phyloP scores from a whole-genome alignment of 257 asterid species.

The Ilex asprella region DNA sequence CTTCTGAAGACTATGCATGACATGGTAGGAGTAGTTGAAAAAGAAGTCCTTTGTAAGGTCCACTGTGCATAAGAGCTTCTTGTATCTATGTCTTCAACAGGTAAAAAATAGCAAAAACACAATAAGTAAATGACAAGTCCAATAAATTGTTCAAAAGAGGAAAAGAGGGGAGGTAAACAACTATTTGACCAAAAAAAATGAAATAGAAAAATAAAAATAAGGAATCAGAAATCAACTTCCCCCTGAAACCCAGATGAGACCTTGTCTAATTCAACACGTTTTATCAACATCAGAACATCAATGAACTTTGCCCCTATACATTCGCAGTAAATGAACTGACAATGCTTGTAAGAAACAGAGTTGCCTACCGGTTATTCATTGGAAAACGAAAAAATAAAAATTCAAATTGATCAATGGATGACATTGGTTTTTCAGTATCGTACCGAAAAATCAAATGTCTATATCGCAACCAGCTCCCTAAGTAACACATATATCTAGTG shows the following conservation, averaged over 20 bases:
- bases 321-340: conserved; percentile 19
- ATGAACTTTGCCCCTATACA: conserved; percentile 38
- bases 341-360: neutral
- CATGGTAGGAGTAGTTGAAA: too few species aligned
- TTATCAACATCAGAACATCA: conserved; percentile 64
- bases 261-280: conserved; percentile 58
- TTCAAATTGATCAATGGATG: too few species aligned
- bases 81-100: too few species aligned
- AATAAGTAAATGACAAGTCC: conserved; percentile 34
- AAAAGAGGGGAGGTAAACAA: neutral
- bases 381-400: too few species aligned
- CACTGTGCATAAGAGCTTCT: too few species aligned
- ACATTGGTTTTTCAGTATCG: conserved; percentile 2
- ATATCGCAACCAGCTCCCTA: conserved; percentile 5
- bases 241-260: conserved; percentile 54
- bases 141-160: neutral
- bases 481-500: neutral
- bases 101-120: conserved; percentile 1
- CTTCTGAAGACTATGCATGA: too few species aligned
- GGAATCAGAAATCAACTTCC: conserved; percentile 23
- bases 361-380: too few species aligned
- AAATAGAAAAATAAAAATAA: conserved; percentile 8
- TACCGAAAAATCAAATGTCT: conserved; percentile 31
- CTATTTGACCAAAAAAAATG: conserved; percentile 3
- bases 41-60: too few species aligned